Conservation (phyloP, 2,329 filamentous ascomycete genomes). For the Sporothrix protearum region DNA sequence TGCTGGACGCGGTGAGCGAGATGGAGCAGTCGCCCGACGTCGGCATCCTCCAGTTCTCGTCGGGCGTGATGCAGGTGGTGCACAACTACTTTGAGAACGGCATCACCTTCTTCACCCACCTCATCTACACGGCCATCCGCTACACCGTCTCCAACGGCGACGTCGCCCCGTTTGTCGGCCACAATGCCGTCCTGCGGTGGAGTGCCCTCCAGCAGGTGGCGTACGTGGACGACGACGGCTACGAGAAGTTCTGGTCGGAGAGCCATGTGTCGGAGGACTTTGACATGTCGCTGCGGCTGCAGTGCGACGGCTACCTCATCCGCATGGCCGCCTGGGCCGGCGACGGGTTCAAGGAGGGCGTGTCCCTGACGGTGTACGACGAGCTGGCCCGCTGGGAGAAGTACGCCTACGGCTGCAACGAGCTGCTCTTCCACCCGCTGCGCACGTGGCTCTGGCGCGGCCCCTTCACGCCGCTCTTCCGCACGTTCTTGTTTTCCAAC, state of each 20-base stretch:
- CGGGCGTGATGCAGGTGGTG: conserved; percentile 75
- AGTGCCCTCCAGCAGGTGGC: conserved; percentile 69
- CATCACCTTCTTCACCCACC: conserved; percentile 68
- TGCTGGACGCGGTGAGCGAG: conserved; percentile 74
- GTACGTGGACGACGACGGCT: conserved; percentile 65
- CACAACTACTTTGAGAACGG: conserved; percentile 69
- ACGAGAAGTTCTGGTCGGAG: conserved; percentile 80
- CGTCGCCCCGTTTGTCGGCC: conserved; percentile 75
- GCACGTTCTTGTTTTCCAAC: conserved; percentile 66
- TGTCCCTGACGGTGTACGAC: conserved; percentile 80
- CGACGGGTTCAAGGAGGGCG: conserved; percentile 77
- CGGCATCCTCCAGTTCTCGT: conserved; percentile 73
- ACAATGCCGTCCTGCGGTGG: conserved; percentile 75
- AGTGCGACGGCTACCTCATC: conserved; percentile 68
- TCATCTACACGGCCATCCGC: conserved; percentile 72
- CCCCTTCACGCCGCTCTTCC: conserved; percentile 76
- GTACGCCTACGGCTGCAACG: conserved; percentile 80
- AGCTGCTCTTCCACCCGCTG: conserved; percentile 75
- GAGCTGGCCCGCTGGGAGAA: conserved; percentile 84
- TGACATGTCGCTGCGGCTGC: conserved; percentile 74
- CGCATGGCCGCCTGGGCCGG: conserved; percentile 69
- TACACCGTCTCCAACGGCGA: conserved; percentile 76
- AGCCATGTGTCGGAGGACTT: conserved; percentile 78
- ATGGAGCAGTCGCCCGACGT: conserved; percentile 78
- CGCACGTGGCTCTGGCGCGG: conserved; percentile 68